A percentile compares a stretch with the other conserved stretches of the same genome.
These are phyloP conservation scores for Pyrenophora tritici-repentis DNA, from an alignment of 2,329 filamentous ascomycete species.

Conservation along the genomic window DNA sequence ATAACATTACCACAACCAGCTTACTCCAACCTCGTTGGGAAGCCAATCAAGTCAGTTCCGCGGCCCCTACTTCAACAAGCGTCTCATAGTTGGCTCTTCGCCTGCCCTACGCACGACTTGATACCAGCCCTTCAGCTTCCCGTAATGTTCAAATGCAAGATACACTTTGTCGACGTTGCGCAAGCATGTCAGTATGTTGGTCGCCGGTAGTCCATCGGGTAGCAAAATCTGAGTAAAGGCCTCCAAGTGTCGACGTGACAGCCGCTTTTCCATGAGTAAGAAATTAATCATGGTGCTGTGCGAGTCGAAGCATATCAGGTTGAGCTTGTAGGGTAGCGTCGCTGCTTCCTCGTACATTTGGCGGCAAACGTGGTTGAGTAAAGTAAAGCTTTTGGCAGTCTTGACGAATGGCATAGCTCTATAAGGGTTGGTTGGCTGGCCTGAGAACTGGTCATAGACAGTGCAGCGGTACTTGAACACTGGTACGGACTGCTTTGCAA, in stretches of 20 bases:
- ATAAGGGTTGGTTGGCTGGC: constrained; percentile 17
- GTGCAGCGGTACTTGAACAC: constrained; percentile 32
- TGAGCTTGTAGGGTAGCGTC: constrained; percentile 31
- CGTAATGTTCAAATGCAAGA: constrained; percentile 11
- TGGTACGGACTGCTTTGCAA: constrained; percentile 7
- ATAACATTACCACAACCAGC: neutral
- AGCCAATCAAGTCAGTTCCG: neutral
- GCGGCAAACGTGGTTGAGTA: constrained; percentile 34
- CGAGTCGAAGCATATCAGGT: constrained; percentile 27
- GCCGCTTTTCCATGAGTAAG: constrained; percentile 26
- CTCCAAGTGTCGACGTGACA: constrained; percentile 26
- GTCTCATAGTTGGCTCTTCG: constrained; percentile 19
- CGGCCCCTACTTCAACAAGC: neutral
- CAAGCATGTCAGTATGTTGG: constrained; percentile 24
- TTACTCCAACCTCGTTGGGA: neutral
- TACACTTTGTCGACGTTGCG: constrained; percentile 28
- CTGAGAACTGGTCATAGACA: constrained; percentile 12
- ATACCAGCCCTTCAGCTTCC: constrained; percentile 19
- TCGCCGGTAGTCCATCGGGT: constrained; percentile 18
- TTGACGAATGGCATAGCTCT: constrained; percentile 9
- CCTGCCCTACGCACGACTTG: constrained; percentile 22
- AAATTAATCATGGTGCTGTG: constrained; percentile 37
- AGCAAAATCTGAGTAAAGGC: constrained; percentile 28
- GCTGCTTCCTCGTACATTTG: constrained; percentile 40
- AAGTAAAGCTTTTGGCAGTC: constrained; percentile 15